Conservation (phyloP, 495 filamentous ascomycete genomes). For the Penicillium coffeae region DNA sequence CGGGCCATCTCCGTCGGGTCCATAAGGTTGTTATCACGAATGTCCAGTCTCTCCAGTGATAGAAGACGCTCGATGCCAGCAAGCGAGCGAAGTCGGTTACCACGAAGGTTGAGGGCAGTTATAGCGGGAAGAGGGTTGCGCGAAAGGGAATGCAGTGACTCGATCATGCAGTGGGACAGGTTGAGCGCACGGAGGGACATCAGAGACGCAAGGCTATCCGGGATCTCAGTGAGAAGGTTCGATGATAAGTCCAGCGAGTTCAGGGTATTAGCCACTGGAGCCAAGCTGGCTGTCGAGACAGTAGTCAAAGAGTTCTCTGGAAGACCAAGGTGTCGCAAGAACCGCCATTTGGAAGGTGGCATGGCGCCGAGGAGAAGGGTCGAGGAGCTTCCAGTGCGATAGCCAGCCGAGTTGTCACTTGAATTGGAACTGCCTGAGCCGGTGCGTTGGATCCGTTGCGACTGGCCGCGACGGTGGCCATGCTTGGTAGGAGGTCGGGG, state of each 20-base stretch:
- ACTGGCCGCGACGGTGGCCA: conserved; percentile 55
- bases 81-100: conserved; percentile 82
- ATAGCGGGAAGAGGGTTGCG: conserved; percentile 89
- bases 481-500: conserved; percentile 67
- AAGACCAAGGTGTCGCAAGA: conserved; percentile 84
- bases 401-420: conserved; percentile 63
- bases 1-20: conserved; percentile 90
- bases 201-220: conserved; percentile 78
- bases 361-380: conserved; percentile 65
- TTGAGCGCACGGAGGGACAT: conserved; percentile 84
- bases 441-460: conserved; percentile 71
- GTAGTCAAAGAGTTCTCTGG: conserved; percentile 86
- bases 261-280: conserved; percentile 78
- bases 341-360: conserved; percentile 86
- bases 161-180: conserved; percentile 94
- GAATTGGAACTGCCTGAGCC: conserved; percentile 92
- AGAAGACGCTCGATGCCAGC: conserved; percentile 86
- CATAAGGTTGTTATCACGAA: conserved; percentile 85
- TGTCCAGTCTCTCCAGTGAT: conserved; percentile 83
- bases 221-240: conserved; percentile 87
- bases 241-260: conserved; percentile 87
- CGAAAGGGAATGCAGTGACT: conserved; percentile 82
- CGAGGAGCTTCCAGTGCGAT: conserved; percentile 68
- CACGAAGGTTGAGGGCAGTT: conserved; percentile 84
- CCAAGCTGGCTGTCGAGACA: conserved; percentile 67